These are phyloP conservation scores for Avena eriantha DNA, from an alignment of 176 grass and related monocot species.

Conservation along the genomic window DNA sequence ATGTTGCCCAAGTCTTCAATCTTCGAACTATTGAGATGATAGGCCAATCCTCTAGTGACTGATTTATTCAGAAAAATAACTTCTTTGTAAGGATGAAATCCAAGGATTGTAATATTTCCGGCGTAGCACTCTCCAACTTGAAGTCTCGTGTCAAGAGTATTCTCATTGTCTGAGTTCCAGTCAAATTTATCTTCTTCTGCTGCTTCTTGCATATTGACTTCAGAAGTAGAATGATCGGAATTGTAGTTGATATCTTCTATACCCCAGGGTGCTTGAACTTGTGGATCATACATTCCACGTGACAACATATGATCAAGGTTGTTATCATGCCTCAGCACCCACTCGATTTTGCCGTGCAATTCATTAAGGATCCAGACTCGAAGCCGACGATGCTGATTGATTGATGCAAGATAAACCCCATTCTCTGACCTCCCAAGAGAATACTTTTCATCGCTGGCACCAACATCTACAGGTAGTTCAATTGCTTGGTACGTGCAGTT, in stretches of 20 bases:
- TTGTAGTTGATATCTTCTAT: constrained; percentile 13
- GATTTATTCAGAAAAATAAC: background rate
- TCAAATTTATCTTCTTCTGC: background rate
- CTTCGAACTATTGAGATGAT: background rate
- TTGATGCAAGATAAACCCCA: constrained; percentile 5
- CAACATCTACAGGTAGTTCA: background rate
- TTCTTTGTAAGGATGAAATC: constrained; percentile 8
- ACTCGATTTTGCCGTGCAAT: background rate
- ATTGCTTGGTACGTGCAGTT: background rate
- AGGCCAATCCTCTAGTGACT: background rate
- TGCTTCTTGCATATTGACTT: background rate
- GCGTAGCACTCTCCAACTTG: background rate
- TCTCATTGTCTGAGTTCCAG: constrained; percentile 7
- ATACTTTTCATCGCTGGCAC: background rate
- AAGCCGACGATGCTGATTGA: background rate
- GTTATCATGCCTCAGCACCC: background rate
- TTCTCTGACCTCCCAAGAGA: background rate
- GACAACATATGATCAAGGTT: constrained; percentile 2
- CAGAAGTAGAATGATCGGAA: background rate
- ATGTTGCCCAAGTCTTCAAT: background rate
- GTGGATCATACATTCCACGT: background rate
- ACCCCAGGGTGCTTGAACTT: background rate
- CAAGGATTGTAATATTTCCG: background rate
- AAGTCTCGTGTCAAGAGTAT: background rate
- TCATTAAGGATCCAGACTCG: background rate